phyloP scores from a whole-genome alignment of 306 rosid species.

The apple (Malus domestica) region ASM211411v1 NC_041799.1:22800501-22801000 shows the following conservation, averaged over 20 bases:
- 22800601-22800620: slow-evolving; percentile 25
- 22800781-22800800: slow-evolving; percentile 75
- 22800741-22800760: background rate
- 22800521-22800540: slow-evolving; percentile 55
- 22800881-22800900: slow-evolving; percentile 90
- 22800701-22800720: too few relatives aligned
- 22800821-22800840: slow-evolving; percentile 82
- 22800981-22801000: background rate
- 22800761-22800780: slow-evolving; percentile 54
- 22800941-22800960: background rate
- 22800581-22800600: slow-evolving; percentile 78
- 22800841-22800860: slow-evolving; percentile 88
- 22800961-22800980: background rate
- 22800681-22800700: background rate
- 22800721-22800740: background rate
- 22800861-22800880: slow-evolving; percentile 74
- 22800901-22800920: slow-evolving; percentile 39
- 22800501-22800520: background rate
- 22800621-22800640: background rate
- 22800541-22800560: slow-evolving; percentile 75
- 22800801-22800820: slow-evolving; percentile 57
- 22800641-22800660: background rate
- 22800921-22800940: background rate
- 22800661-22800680: background rate
- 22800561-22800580: slow-evolving; percentile 61